phyloP scores from a whole-genome alignment of 495 filamentous ascomycete genomes.

The Lophiotrema nucula region DNA sequence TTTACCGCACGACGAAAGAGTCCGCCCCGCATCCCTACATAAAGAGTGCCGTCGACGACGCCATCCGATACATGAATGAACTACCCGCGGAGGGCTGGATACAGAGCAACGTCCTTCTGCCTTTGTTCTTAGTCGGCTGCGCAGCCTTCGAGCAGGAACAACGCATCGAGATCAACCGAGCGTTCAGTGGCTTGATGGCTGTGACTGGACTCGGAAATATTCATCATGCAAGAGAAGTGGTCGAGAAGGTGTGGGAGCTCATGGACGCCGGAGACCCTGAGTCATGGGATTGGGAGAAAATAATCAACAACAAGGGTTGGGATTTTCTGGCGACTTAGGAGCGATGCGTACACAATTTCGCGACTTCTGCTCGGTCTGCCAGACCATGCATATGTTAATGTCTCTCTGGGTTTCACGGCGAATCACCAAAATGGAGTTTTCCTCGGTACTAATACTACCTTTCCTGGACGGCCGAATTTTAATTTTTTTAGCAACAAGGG shows the following conservation, averaged over 20 bases:
- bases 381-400: too few relatives aligned
- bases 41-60: slow-evolving; percentile 73
- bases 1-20: slow-evolving; percentile 79
- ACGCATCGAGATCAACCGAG: slow-evolving; percentile 65
- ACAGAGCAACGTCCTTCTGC: slow-evolving; percentile 83
- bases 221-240: slow-evolving; percentile 68
- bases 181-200: slow-evolving; percentile 66
- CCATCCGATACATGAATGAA: slow-evolving; percentile 61
- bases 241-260: slow-evolving; percentile 77
- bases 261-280: slow-evolving; percentile 75
- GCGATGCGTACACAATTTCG: background rate
- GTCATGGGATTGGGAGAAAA: slow-evolving; percentile 87
- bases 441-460: too few relatives aligned
- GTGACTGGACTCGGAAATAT: slow-evolving; percentile 84
- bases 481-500: background rate
- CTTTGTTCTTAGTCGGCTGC: slow-evolving; percentile 83
- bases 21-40: slow-evolving; percentile 68
- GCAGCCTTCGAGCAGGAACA: slow-evolving; percentile 71
- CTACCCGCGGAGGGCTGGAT: slow-evolving; percentile 62
- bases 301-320: slow-evolving; percentile 71
- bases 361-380: too few relatives aligned
- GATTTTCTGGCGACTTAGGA: slow-evolving; percentile 78
- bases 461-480: background rate
- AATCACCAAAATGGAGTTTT: too few relatives aligned
- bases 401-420: background rate